Evolutionary conservation across 192 early-diverging fungal genomes (phyloP).

Genomic region (Chytriomyces confervae): DNA sequence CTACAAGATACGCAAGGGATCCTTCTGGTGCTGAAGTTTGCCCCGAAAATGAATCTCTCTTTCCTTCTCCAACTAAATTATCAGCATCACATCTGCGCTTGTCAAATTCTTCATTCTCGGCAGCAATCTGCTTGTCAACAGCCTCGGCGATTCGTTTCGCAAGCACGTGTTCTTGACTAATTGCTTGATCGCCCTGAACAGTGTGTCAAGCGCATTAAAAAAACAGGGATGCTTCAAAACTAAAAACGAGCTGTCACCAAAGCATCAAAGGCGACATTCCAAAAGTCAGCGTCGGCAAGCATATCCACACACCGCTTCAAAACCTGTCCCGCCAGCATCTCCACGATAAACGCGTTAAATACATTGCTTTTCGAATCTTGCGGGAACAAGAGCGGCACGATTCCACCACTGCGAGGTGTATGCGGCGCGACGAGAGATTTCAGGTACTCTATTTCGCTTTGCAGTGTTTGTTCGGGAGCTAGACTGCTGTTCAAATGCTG

Average conservation of each 20-base stretch:
- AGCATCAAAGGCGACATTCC: conserved; percentile 79
- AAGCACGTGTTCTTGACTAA: conserved; percentile 24
- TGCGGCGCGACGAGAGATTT: conserved; percentile 53
- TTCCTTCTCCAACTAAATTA: neutral
- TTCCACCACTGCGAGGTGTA: conserved; percentile 36
- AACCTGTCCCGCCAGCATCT: conserved; percentile 73
- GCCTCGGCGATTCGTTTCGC: conserved; percentile 28
- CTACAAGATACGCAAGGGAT: neutral
- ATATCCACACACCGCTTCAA: conserved; percentile 71
- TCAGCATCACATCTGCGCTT: neutral
- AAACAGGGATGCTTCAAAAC: neutral
- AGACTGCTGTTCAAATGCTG: neutral
- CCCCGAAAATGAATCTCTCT: too few relatives aligned
- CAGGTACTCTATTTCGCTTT: conserved; percentile 20
- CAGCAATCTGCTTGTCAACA: conserved; percentile 25
- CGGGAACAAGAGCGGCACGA: conserved; percentile 69
- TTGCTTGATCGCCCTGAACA: conserved; percentile 23
- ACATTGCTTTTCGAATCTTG: conserved; percentile 63
- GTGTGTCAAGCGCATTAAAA: neutral
- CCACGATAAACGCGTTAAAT: conserved; percentile 71
- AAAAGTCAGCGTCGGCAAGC: conserved; percentile 84
- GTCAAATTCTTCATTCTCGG: conserved; percentile 2
- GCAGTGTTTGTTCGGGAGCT: conserved; percentile 30
- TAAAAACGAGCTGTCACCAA: conserved; percentile 31
- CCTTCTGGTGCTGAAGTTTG: too few relatives aligned